Percentiles rank a stretch among this genome's conserved stretches.
phyloP scores from a whole-genome alignment of 2,329 filamentous ascomycete species.

The Emergomyces orientalis region DNA sequence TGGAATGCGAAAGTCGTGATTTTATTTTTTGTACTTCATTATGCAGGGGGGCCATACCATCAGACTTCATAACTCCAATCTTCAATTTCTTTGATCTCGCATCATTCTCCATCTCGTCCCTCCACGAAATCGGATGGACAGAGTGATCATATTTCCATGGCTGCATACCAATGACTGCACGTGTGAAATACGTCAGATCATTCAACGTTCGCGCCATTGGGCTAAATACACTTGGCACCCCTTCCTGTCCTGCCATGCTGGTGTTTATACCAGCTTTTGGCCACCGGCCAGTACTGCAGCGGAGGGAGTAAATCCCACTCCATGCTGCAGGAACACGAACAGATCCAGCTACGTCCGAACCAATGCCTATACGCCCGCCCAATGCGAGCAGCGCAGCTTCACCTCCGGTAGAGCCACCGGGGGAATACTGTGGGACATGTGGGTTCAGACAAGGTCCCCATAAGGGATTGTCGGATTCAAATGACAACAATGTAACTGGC shows the following conservation, averaged over 20 bases:
- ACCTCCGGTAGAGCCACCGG: constrained; percentile 79
- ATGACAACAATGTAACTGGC: constrained; percentile 76
- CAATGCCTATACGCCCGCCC: constrained; percentile 76
- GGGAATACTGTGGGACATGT: constrained; percentile 72
- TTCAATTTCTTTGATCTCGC: constrained; percentile 55
- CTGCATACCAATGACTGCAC: constrained; percentile 65
- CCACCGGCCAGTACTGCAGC: constrained; percentile 84
- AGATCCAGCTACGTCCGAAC: constrained; percentile 82
- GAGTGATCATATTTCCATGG: constrained; percentile 84
- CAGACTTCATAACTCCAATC: constrained; percentile 68
- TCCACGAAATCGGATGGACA: constrained; percentile 78
- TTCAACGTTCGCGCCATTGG: constrained; percentile 82
- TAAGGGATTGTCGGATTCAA: constrained; percentile 68
- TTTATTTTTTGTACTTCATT: neutral
- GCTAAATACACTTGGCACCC: constrained; percentile 78
- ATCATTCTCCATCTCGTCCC: constrained; percentile 50
- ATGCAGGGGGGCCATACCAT: constrained; percentile 38
- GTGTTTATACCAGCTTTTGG: constrained; percentile 75
- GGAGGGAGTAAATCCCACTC: constrained; percentile 76
- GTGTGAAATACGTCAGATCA: constrained; percentile 77
- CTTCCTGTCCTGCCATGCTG: constrained; percentile 88
- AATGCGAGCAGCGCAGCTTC: constrained; percentile 75
- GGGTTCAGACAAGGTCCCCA: constrained; percentile 81
- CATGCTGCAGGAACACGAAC: constrained; percentile 83
- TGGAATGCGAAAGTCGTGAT: constrained; percentile 10